Base-by-base conservation (phyloP, 352 stramenopile species). In the Phytopythium delawarense region DNA sequence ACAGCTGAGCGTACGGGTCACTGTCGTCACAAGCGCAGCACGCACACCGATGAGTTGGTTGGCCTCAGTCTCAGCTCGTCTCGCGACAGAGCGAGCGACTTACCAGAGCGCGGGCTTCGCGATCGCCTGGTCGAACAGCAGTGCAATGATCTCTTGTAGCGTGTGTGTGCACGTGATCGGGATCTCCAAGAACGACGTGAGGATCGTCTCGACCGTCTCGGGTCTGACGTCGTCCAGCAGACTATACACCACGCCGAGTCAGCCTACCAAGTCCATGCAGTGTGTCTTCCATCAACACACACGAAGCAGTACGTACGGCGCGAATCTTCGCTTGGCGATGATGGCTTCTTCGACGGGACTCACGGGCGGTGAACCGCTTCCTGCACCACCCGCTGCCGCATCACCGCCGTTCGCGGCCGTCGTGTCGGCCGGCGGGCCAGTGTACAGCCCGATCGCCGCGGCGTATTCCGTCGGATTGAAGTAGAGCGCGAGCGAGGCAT, bases 401-500 rank as follows among this genome's bases (percentile, higher is more conserved):
- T 50, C 56, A 6, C 50, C 56, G 0, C 54, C 62, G 21, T 69
- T 70, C 8, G 39, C 39, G 13, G 5, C 48, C 53, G 56, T 59
- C 20, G 40, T 11, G 23, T 69, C 66, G 35, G 64, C 59, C 35
- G 62, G 65, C 34, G 65, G 79, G 37, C 76, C 78, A 6, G 77
- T 89, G 51, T 81, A 84, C 1, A 91, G 73, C 28, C 77, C 76
- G 71, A 82, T 87, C 44, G 81, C 81, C 0, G 82, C 75, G 4
- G 82, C 64, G 63, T 92, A 92, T 60, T 92, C 82, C 44, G 70
- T 89, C 48, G 82, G 82, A 50, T 91, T 93, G 59, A 91, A 93
- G 57, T 90, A 91, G 37, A 78, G 84, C 59, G 87, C 72, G 50
- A 91, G 75, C 8, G 79, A 87, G 50, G 84, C 74, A 37, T 91